A percentile compares a stretch with the other conserved stretches of the same genome.
phyloP scores from a whole-genome alignment of 176 grass and related monocot species.

The Triticum urartu region DNA sequence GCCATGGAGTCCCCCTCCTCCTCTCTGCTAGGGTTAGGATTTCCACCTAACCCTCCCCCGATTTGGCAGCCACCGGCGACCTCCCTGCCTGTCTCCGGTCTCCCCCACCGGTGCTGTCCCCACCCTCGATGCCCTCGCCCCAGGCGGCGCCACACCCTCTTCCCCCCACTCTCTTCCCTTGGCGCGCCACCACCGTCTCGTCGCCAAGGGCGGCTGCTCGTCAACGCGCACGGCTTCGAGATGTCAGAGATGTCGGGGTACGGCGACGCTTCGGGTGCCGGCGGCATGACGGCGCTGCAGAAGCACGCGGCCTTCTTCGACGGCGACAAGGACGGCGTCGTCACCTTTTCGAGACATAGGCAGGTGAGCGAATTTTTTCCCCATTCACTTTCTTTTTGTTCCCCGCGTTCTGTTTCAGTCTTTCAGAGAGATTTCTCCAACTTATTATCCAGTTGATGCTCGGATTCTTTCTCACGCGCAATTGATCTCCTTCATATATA shows the following conservation, averaged over 20 bases:
- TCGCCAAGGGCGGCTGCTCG: too few species aligned
- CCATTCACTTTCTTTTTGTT: background rate
- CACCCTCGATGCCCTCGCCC: too few species aligned
- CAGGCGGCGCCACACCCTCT: too few species aligned
- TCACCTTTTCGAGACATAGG: slow-evolving; percentile 69
- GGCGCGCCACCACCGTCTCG: too few species aligned
- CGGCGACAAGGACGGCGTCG: slow-evolving; percentile 63
- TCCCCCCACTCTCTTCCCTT: too few species aligned
- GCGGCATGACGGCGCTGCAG: slow-evolving; percentile 60
- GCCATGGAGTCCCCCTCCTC: too few species aligned
- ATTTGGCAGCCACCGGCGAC: too few species aligned
- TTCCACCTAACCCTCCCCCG: too few species aligned
- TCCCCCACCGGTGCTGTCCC: too few species aligned
- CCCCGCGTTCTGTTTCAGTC: background rate
- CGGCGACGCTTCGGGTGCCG: background rate
- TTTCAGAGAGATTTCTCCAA: background rate
- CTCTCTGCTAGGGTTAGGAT: too few species aligned
- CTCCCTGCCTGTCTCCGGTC: too few species aligned
- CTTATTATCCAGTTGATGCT: background rate
- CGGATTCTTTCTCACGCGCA: background rate
- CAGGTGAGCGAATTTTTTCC: slow-evolving; percentile 33
- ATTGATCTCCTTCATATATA: background rate
- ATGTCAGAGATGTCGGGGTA: background rate
- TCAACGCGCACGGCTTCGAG: too few species aligned
- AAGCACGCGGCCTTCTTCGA: slow-evolving; percentile 91